phyloP scores from a whole-genome alignment of 495 filamentous ascomycete species.

The Hyphodiscus hymeniophilus region DNA sequence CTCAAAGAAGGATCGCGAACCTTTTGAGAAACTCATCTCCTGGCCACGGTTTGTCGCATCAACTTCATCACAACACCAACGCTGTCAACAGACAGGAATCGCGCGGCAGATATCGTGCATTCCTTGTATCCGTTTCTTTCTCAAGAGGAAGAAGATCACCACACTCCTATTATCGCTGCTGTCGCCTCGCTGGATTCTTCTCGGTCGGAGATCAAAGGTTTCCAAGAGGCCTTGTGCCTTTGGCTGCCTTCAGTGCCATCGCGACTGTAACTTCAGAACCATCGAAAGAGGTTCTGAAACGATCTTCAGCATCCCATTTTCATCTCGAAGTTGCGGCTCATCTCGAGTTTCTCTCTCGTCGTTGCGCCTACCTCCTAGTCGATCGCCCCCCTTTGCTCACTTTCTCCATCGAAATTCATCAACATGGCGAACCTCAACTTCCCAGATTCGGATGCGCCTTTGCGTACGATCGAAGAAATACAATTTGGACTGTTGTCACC shows the following conservation, averaged over 20 bases:
- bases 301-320: constrained; percentile 9
- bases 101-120: constrained; percentile 23
- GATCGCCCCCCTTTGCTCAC: constrained; percentile 3
- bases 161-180: constrained; percentile 15
- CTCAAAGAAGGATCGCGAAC: too few relatives aligned
- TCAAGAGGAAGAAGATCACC: constrained; percentile 19
- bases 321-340: not conserved
- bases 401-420: constrained; percentile 8
- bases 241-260: constrained; percentile 18
- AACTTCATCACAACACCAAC: constrained; percentile 8
- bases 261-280: constrained; percentile 13
- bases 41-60: too few relatives aligned
- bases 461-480: constrained; percentile 94
- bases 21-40: too few relatives aligned
- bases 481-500: constrained; percentile 96
- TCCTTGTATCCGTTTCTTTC: constrained; percentile 20
- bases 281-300: too few relatives aligned
- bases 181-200: constrained; percentile 12
- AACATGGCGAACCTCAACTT: constrained; percentile 94
- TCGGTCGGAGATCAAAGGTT: constrained; percentile 10
- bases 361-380: not conserved
- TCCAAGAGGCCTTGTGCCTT: constrained; percentile 16
- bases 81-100: constrained; percentile 18
- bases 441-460: constrained; percentile 83
- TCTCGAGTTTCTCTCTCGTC: not conserved